Conservation (phyloP, 2,329 filamentous ascomycete species). For the Myriangium duriaei region DNA sequence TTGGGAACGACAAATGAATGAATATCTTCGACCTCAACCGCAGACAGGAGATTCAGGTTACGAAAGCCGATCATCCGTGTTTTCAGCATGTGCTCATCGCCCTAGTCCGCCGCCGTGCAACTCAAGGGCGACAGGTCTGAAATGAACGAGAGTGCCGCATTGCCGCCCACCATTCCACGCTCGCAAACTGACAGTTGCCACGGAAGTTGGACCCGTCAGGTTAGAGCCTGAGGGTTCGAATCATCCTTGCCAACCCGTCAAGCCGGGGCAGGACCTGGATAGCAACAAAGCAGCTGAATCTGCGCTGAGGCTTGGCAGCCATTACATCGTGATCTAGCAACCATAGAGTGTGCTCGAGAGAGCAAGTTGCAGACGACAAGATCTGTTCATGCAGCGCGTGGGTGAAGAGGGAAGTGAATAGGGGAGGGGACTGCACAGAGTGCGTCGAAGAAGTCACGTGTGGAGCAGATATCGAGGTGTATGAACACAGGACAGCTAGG, state of each 20-base stretch:
- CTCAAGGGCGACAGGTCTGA: slow-evolving; percentile 9
- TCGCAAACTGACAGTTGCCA: too few relatives aligned
- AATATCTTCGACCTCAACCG: background rate
- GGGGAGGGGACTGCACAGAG: too few relatives aligned
- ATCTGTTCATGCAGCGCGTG: slow-evolving; percentile 11
- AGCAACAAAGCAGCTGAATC: too few relatives aligned
- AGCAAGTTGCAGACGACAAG: slow-evolving; percentile 11
- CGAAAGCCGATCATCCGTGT: background rate
- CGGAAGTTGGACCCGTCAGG: too few relatives aligned
- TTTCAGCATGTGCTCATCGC: slow-evolving; percentile 6
- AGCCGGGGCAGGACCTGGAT: too few relatives aligned
- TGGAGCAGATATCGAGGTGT: background rate
- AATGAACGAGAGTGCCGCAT: slow-evolving; percentile 8
- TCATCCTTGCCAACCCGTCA: too few relatives aligned
- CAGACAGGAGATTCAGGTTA: background rate
- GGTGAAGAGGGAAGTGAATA: background rate
- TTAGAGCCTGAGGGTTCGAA: too few relatives aligned
- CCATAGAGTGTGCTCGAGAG: slow-evolving; percentile 6
- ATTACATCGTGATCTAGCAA: slow-evolving; percentile 5
- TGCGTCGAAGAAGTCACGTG: too few relatives aligned
- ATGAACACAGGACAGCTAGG: background rate
- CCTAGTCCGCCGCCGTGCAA: slow-evolving; percentile 9
- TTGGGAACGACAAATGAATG: too few relatives aligned
- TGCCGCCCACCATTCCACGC: too few relatives aligned
- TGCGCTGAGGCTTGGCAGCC: slow-evolving; percentile 5